Percentiles rank a stretch among this genome's conserved stretches.
phyloP scores from a whole-genome alignment of 2,329 filamentous ascomycete genomes.

The Eutypella sp. region DNA sequence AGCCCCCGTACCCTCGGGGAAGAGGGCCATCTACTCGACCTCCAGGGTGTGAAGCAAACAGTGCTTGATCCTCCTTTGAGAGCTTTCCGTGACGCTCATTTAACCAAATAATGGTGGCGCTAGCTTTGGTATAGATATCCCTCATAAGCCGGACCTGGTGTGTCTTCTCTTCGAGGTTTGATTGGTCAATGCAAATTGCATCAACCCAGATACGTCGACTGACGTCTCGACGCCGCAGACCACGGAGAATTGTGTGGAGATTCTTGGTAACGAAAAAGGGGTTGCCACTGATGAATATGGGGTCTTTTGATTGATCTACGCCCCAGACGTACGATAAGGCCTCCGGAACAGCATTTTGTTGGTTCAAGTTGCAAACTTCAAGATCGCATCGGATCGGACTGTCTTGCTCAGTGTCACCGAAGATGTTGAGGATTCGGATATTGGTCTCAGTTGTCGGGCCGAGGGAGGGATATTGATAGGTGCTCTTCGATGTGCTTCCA shows the following conservation, averaged over 20 bases:
- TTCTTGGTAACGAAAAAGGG: neutral
- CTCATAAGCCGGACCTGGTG: conserved; percentile 5
- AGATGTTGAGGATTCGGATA: conserved; percentile 2
- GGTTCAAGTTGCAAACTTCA: neutral
- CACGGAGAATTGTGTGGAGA: conserved; percentile 3
- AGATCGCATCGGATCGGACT: conserved; percentile 1
- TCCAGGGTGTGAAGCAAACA: neutral
- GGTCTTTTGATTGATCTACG: neutral
- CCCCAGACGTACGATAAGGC: conserved; percentile 8
- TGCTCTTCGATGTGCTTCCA: neutral
- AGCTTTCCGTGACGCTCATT: neutral
- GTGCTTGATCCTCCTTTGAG: neutral
- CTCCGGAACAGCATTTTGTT: conserved; percentile 1
- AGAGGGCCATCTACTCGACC: no score
- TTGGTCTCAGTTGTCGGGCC: neutral
- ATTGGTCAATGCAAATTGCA: conserved; percentile 8
- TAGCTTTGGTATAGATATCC: conserved; percentile 3
- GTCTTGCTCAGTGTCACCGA: neutral
- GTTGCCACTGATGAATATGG: neutral
- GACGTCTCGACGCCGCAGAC: neutral
- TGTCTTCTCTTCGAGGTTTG: conserved; percentile 2
- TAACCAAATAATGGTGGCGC: conserved; percentile 3
- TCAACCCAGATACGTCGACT: conserved; percentile 5
- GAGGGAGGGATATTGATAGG: neutral
- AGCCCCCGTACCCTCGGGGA: neutral